Base-by-base conservation (phyloP, 2,329 filamentous ascomycete genomes). In the Magnaporthiopsis rhizophila region DNA sequence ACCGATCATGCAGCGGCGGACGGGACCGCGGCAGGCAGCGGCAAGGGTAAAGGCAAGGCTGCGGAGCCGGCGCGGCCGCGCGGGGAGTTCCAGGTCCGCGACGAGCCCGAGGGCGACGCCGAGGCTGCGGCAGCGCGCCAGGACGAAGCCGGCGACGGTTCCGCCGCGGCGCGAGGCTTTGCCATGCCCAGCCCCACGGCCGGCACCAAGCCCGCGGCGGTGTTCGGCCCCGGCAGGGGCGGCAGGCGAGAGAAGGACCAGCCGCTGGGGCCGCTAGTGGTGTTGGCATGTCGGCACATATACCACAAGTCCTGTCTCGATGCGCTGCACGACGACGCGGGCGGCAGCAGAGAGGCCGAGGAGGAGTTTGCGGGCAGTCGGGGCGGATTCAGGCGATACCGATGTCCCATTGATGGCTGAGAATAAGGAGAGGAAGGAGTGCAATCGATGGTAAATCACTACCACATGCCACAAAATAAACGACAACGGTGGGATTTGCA, bases 261-360 rank as follows among this genome's bases (percentile, higher is more conserved):
- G 61, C 77, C 82, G n/a, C 79, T 89, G 24, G 89, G 86, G 11
- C 81, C 86, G 58, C 73, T 91, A 63, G 85, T 90, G 12, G 83
- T 91, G 61, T 76, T 91, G 69, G 88, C 87, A 28, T 91, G 88
- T 72, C 81, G 88, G 64, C 88, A 91, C 73, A 84, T 89, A 24
- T 90, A 89, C 70, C 88, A 91, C 76, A 81, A 86, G 72, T 79
- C 77, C 32, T 92, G 88, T 71, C 77, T 90, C 56, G 90, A 94
- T 72, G 82, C 85, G 65, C 74, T 89, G 68, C 84, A 86, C 69
- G 81, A 53, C 18, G 45, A 53, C 18, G 21, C 45, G 2, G 45
- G 45, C 45, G 21, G 18, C 6, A 13, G 45, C 45, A 53, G 45
- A 53, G 45, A 15, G 21, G 21, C 21, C 45, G 45, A 53, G 45